A percentile compares a stretch with the other conserved stretches of the same genome.
These are phyloP conservation scores for Scenedesmus sp. DNA, from an alignment of 163 green algal species.

Conservation along the genomic window DNA sequence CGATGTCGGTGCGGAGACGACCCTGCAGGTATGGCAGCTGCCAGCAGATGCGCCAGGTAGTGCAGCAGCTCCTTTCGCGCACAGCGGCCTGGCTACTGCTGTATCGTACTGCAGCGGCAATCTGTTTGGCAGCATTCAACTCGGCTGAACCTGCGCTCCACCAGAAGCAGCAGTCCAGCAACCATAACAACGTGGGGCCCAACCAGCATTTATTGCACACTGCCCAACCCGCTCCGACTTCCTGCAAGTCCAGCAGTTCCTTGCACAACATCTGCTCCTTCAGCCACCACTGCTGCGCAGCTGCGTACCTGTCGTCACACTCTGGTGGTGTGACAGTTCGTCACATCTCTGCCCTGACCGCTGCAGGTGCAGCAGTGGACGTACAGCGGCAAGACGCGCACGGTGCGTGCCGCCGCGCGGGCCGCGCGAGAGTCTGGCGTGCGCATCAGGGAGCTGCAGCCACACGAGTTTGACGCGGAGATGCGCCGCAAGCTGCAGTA, in stretches of 20 bases:
- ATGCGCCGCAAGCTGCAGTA: conserved; percentile 48
- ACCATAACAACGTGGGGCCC: too few relatives aligned
- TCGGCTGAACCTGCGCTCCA: too few relatives aligned
- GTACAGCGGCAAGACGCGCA: conserved; percentile 37
- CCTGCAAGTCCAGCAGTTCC: too few relatives aligned
- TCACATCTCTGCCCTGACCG: neutral
- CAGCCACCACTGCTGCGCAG: neutral
- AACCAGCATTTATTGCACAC: too few relatives aligned
- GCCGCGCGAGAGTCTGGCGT: conserved; percentile 47
- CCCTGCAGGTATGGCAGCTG: conserved; percentile 7
- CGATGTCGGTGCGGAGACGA: conserved; percentile 51
- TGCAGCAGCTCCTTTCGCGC: too few relatives aligned
- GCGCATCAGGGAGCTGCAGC: conserved; percentile 38
- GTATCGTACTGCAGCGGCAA: too few relatives aligned
- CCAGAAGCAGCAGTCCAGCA: too few relatives aligned
- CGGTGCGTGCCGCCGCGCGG: conserved; percentile 28
- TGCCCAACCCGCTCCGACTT: too few relatives aligned
- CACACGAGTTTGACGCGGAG: conserved; percentile 35
- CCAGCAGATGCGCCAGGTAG: neutral
- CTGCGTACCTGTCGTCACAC: too few relatives aligned
- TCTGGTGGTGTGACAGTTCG: neutral
- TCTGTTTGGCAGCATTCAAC: too few relatives aligned
- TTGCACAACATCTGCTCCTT: too few relatives aligned
- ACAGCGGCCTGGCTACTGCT: neutral
- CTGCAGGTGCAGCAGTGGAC: conserved; percentile 50